These are phyloP conservation scores for Eucalyptus cladocalyx DNA, from an alignment of 345 rosid genomes.

Conservation along the genomic window DNA sequence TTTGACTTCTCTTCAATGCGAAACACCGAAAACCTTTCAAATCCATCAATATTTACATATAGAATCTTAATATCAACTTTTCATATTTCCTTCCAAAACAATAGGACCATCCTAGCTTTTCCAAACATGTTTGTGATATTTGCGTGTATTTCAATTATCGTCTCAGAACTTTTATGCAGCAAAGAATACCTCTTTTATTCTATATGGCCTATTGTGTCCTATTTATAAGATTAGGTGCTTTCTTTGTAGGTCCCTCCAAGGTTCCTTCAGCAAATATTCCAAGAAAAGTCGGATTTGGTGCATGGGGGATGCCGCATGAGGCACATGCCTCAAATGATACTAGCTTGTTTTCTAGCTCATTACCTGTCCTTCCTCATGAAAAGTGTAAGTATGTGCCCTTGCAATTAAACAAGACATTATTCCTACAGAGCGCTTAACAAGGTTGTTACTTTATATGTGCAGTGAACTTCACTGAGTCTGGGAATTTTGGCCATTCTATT, in stretches of 20 bases:
- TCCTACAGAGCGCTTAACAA: background rate
- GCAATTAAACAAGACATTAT: background rate
- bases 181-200: background rate
- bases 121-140: background rate
- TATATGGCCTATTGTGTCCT: background rate
- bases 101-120: background rate
- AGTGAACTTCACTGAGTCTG: conserved; percentile 55
- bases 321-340: conserved; percentile 45
- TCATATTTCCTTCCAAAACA: background rate
- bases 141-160: background rate
- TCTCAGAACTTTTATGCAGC: background rate
- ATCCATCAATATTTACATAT: background rate
- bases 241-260: conserved; percentile 9
- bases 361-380: conserved; percentile 75
- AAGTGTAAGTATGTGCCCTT: conserved; percentile 31
- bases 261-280: conserved; percentile 9
- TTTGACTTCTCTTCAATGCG: background rate
- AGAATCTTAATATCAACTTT: background rate
- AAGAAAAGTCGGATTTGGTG: conserved; percentile 15
- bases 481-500: conserved; percentile 20
- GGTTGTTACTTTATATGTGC: conserved; percentile 7
- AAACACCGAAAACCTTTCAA: background rate
- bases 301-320: conserved; percentile 36
- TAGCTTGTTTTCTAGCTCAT: conserved; percentile 69
- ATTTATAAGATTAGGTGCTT: background rate